Conservation (phyloP, 1,284 basidiomycete genomes). For the Tilletiopsis washingtonensis region DNA sequence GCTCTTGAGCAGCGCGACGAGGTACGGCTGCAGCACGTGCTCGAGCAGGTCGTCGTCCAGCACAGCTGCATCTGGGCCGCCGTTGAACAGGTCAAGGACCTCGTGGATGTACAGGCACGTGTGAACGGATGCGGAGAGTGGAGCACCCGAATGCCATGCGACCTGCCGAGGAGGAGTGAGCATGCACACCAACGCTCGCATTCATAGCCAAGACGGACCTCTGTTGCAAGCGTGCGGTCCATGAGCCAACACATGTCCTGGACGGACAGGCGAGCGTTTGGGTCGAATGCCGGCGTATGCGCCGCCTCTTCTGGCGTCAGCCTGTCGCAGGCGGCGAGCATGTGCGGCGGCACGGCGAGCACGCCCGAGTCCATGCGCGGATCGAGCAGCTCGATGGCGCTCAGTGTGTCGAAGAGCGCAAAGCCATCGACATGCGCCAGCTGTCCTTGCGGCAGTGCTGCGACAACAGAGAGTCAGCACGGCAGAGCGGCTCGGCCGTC, state of each 20-base stretch:
- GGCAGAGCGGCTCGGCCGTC: too few relatives aligned
- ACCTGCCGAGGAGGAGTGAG: conserved; percentile 54
- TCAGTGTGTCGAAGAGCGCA: conserved; percentile 75
- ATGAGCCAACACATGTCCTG: conserved; percentile 79
- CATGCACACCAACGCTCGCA: too few relatives aligned
- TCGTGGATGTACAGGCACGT: conserved; percentile 69
- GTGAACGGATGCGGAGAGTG: conserved; percentile 75
- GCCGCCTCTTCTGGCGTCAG: conserved; percentile 47
- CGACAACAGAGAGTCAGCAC: too few relatives aligned
- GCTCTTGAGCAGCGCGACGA: conserved; percentile 70
- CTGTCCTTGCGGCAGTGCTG: too few relatives aligned
- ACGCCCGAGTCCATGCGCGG: conserved; percentile 79
- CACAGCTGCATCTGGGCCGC: too few relatives aligned
- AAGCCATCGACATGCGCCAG: conserved; percentile 51
- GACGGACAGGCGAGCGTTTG: conserved; percentile 58
- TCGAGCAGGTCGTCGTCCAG: too few relatives aligned
- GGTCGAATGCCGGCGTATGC: conserved; percentile 55
- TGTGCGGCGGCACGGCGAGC: conserved; percentile 42
- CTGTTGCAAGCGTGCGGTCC: conserved; percentile 68
- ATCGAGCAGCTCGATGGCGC: conserved; percentile 81
- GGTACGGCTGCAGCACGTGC: conserved; percentile 61
- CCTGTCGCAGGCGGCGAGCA: conserved; percentile 44
- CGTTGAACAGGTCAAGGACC: too few relatives aligned
- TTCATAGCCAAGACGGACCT: conserved; percentile 56
- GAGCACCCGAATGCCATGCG: conserved; percentile 76